Evolutionary conservation across 176 grass and related monocot species (phyloP), one percentile per base, ranked within the genome.

Genomic region (Aegilops longissima): DNA sequence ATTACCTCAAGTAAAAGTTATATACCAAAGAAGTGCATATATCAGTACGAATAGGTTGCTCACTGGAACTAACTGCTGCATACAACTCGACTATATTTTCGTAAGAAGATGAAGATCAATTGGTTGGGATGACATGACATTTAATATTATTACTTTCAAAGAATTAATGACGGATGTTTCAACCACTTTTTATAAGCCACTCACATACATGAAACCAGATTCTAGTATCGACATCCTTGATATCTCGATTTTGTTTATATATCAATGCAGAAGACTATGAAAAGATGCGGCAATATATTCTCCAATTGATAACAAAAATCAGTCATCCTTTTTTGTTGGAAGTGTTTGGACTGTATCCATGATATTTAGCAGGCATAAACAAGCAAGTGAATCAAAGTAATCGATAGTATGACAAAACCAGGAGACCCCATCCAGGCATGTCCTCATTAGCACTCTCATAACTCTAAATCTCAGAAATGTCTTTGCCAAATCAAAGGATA

Each of bases 401-500:
- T 75, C 23, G 16, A 75, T 24, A 29, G 63, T 66, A 30, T 14
- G 63, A 8, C 5, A 27, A 51, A 51, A 76, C 24, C 14, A 76
- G 73, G 42, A 30, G 4, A 76, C 13, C 14, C 1, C 24, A 27
- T 45, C 14, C 73, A 76, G 73, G 44, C 24, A 76, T 30, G 12
- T 29, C 54, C 54, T 58, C 72, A 29, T 47, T 27, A 49, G 23
- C 72, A 75, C 27, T 75, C 42, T 51, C 72, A 17, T 75, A 31
- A 4, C 24, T 54, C 4, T 18, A 51, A 76, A 52, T 20, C 14
- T 33, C 45, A 76, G 7, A 51, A 54, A 54, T 5, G 25, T 6
- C 16, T 33, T 31, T 56, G 25, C 8, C 45, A 76, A 76, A 76
- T 54, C 29, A 76, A 76, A 76, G 73, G 73, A 76, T 76, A 76